Evolutionary conservation across 2,329 filamentous ascomycete species (phyloP), one percentile per base, ranked within the genome.

Genomic region (Ophiostoma populinum): DNA sequence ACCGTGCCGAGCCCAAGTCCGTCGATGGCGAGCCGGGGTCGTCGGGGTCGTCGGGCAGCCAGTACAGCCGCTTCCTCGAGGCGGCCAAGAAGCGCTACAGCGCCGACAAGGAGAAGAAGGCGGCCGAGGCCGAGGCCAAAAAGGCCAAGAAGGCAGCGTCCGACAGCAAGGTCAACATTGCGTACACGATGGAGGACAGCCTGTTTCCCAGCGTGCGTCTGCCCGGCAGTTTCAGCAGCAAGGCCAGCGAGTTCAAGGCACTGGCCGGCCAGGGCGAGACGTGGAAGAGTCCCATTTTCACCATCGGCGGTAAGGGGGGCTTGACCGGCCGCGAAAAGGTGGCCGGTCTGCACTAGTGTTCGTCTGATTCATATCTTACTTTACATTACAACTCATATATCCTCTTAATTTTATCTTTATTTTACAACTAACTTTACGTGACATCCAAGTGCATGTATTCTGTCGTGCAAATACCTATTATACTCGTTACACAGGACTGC

Each of bases 221-320:
- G 6, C 85, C 86, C 18, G 80, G 80, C 21, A 86, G 85, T 37
- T 87, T 94, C 53, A 90, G 80, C 46, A 76, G 73, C 61, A 94
- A 93, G 70, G 86, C 87, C 8, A 92, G 82, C 17, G 83, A 93
- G 56, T 95, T 92, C 67, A 82, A 75, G 60, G 74, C 94, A 16
- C 67, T 93, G 39, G 82, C 87, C 7, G 65, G 63, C 45, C 83
- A 90, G 70, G 90, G 90, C 35, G 80, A 93, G 37, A 77, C 75
- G 55, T 98, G 90, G 90, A 79, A 93, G 64, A 92, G 80, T 41
- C 83, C 87, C 8, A 74, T 98, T 49, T 98, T 98, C 63, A 77
- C 73, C 40, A 78, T 95, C 47, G 87, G 90, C 32, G n/a, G n/a
- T n/a, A n/a, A n/a, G n/a, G n/a, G n/a, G n/a, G n/a, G n/a, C n/a